Evolutionary conservation across 768 basidiomycete genomes (phyloP), one percentile per base, ranked within the genome.

Genomic region (Tulasnella sp.): DNA sequence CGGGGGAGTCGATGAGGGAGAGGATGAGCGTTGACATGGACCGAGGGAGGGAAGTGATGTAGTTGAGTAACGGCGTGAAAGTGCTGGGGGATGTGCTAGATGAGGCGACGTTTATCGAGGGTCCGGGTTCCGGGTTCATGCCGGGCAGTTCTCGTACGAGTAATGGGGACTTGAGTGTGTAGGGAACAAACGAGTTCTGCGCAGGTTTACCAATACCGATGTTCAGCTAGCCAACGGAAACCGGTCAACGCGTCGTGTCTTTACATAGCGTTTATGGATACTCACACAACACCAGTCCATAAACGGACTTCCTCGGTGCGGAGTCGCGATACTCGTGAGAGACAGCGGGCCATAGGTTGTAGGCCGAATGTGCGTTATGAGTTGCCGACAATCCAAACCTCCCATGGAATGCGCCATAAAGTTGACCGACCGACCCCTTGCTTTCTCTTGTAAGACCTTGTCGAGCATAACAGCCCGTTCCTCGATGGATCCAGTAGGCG

Each of bases 271-370:
- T 35, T 27, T 37, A 45, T 43, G 15, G 17, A 14, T 32, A 76
- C 84, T 65, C 65, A 87, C 88, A 48, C 80, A 76, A 72, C 94
- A 98, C 96, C 96, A 99, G 67, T 96, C 90, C 96, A 99, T 99
- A 69, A 99, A 98, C 1, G 94, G 92, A 63, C 87, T 90, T 32
- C 96, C 94, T 15, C 90, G 79, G 67, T 99, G 96, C 14, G 96
- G 96, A 0, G 96, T 98, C 23, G 83, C 82, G 62, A 99, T 78
- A 19, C 83, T 86, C 1, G 86, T 97, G 58, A 99, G 72, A 6
- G 89, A 92, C 29, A 91, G 69, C 1, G 96, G 92, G 1, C 76
- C 76, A 69, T 98, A 98, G 49, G 84, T 81, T 8, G 70, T 75
- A 0, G 94, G 91, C 61, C 79, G 78, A 63, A 93, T 75, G 67